Evolutionary conservation across 768 basidiomycete genomes (phyloP).

Genomic region (Psilocybe azurescens): DNA sequence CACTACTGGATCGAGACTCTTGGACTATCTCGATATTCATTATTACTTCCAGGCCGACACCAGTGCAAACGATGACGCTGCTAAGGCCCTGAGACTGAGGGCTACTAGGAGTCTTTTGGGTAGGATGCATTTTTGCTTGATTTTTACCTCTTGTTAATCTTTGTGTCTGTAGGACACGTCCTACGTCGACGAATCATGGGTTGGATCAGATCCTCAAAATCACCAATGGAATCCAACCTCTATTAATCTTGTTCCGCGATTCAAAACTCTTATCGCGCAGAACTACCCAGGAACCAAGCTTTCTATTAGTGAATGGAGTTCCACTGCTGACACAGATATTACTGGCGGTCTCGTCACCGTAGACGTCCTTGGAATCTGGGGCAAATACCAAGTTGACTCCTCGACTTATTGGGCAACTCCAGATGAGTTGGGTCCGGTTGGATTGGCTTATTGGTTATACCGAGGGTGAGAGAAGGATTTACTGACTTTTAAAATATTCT

Average conservation of each 20-base stretch:
- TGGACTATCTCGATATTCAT: slow-evolving; percentile 63
- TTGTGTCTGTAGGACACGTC: slow-evolving; percentile 38
- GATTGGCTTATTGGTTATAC: slow-evolving; percentile 61
- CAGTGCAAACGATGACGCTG: slow-evolving; percentile 55
- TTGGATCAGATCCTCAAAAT: slow-evolving; percentile 47
- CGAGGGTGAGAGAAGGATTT: slow-evolving; percentile 42
- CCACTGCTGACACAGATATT: slow-evolving; percentile 52
- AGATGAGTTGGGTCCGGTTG: slow-evolving; percentile 51
- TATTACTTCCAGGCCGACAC: slow-evolving; percentile 61
- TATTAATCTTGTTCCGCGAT: slow-evolving; percentile 53
- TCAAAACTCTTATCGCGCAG: slow-evolving; percentile 50
- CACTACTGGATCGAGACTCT: slow-evolving; percentile 42
- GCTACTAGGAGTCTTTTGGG: slow-evolving; percentile 60
- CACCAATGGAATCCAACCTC: slow-evolving; percentile 50
- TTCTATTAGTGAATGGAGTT: slow-evolving; percentile 58
- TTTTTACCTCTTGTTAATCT: neutral
- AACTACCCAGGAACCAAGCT: slow-evolving; percentile 62
- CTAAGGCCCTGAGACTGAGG: slow-evolving; percentile 54
- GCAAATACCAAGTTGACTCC: slow-evolving; percentile 50
- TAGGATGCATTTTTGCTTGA: slow-evolving; percentile 20
- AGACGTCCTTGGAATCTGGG: slow-evolving; percentile 59
- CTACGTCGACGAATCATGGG: slow-evolving; percentile 62
- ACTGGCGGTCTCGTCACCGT: slow-evolving; percentile 58
- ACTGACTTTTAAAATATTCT: neutral
- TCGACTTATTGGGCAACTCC: slow-evolving; percentile 61